Conservation (phyloP, 2,329 filamentous ascomycete genomes). For the Alternaria arbusti region DNA sequence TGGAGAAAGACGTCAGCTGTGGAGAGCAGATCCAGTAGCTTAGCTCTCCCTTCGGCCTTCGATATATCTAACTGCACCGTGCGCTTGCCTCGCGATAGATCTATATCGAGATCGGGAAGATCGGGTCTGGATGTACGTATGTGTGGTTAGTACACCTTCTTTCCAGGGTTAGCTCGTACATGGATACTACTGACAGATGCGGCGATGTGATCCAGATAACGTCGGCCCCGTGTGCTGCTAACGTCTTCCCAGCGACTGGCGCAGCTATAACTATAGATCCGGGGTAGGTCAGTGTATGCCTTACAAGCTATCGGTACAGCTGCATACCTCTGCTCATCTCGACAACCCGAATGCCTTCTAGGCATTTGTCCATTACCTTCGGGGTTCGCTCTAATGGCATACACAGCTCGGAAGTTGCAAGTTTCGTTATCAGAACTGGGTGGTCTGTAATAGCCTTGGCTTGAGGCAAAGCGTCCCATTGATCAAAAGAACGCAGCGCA, state of each 20-base stretch:
- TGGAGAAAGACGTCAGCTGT: constrained; percentile 63
- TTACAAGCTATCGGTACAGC: not conserved
- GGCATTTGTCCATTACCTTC: constrained; percentile 33
- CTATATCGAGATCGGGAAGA: constrained; percentile 48
- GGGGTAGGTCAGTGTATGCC: not conserved
- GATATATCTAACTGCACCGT: constrained; percentile 58
- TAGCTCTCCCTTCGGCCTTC: constrained; percentile 48
- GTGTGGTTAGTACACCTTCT: not conserved
- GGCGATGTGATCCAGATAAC: constrained; percentile 56
- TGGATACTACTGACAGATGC: not conserved
- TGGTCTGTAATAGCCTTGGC: constrained; percentile 53
- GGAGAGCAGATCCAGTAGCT: constrained; percentile 52
- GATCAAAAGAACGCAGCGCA: constrained; percentile 56
- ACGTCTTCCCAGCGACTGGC: constrained; percentile 50
- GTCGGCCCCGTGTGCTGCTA: constrained; percentile 55
- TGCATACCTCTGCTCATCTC: constrained; percentile 46
- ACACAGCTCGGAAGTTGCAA: constrained; percentile 28
- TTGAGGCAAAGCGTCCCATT: constrained; percentile 62
- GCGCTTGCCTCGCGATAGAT: constrained; percentile 57
- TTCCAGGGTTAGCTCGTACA: not conserved
- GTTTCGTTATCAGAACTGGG: constrained; percentile 54
- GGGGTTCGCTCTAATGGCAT: constrained; percentile 1
- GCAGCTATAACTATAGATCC: constrained; percentile 50
- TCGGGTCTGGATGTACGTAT: constrained; percentile 46
- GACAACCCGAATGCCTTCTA: constrained; percentile 51